phyloP scores from a whole-genome alignment of 2,329 filamentous ascomycete species.

The Claviceps arundinis region DNA sequence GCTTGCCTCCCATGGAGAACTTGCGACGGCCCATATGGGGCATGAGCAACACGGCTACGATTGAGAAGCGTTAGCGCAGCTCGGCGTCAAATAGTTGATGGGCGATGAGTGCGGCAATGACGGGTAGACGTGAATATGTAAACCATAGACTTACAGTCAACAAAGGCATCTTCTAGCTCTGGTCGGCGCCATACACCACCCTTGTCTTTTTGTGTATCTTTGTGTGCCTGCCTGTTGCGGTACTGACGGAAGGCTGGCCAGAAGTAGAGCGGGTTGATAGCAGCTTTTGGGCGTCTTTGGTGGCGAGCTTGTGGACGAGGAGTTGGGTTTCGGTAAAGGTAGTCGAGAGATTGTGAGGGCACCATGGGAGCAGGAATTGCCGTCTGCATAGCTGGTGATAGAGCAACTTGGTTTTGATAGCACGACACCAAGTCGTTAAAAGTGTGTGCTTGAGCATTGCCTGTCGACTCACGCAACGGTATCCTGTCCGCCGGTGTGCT shows the following conservation, averaged over 20 bases:
- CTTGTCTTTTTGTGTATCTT: constrained; percentile 45
- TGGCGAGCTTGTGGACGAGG: constrained; percentile 23
- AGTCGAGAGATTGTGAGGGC: constrained; percentile 34
- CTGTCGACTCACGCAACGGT: constrained; percentile 38
- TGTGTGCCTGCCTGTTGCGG: constrained; percentile 50
- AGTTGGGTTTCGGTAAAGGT: constrained; percentile 24
- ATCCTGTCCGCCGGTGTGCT: constrained; percentile 24
- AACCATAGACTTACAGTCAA: constrained; percentile 41
- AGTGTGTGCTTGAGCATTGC: constrained; percentile 34
- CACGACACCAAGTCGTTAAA: constrained; percentile 30
- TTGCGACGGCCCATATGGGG: constrained; percentile 54
- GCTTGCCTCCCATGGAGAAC: constrained; percentile 49
- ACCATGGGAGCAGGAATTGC: constrained; percentile 38
- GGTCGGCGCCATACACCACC: constrained; percentile 40
- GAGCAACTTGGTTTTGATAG: constrained; percentile 28
- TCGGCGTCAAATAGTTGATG: background rate
- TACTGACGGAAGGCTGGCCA: constrained; percentile 53
- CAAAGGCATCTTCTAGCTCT: constrained; percentile 51
- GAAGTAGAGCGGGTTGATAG: constrained; percentile 46
- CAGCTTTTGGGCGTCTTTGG: constrained; percentile 22
- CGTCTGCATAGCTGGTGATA: constrained; percentile 31
- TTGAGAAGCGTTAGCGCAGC: constrained; percentile 10
- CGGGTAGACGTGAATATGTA: background rate
- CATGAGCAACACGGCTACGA: constrained; percentile 44
- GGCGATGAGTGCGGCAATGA: background rate